Conservation (phyloP, 23 red algal genomes). For the Chondrus crispus region DNA sequence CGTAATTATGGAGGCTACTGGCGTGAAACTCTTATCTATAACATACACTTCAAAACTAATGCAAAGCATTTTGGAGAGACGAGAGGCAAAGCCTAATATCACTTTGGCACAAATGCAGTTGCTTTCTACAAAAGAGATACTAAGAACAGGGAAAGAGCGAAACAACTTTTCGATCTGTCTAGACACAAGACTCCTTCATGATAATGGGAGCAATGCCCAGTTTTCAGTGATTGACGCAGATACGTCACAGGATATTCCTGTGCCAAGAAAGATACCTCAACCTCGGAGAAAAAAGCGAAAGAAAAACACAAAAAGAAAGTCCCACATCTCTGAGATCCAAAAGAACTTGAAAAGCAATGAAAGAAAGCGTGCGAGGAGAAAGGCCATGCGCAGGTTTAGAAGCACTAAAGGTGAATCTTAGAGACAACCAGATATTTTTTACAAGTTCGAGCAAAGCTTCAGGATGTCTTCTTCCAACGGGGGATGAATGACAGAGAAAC, state of each 20-base stretch:
- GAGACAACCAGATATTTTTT: too few species aligned
- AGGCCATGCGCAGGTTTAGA: too few species aligned
- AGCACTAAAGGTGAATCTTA: too few species aligned
- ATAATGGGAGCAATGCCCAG: background rate
- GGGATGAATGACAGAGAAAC: too few species aligned
- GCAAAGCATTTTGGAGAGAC: background rate
- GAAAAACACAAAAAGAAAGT: background rate
- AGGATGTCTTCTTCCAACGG: too few species aligned
- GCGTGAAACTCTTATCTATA: background rate
- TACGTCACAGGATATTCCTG: background rate
- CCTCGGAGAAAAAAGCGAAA: background rate
- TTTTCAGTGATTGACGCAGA: background rate
- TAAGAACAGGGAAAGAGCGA: background rate
- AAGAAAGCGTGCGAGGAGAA: too few species aligned
- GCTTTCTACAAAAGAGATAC: background rate
- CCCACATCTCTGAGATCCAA: background rate
- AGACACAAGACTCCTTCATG: background rate
- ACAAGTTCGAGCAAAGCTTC: too few species aligned
- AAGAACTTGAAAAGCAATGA: background rate
- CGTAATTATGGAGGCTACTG: background rate
- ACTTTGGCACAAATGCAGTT: background rate
- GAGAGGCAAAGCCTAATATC: background rate
- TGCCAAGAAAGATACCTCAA: background rate
- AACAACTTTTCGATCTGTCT: slow-evolving; percentile 56
- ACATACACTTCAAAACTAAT: slow-evolving; percentile 4